These are phyloP conservation scores for Linanthus parryae DNA, from an alignment of 148 eudicot species.

Conservation along the genomic window DNA sequence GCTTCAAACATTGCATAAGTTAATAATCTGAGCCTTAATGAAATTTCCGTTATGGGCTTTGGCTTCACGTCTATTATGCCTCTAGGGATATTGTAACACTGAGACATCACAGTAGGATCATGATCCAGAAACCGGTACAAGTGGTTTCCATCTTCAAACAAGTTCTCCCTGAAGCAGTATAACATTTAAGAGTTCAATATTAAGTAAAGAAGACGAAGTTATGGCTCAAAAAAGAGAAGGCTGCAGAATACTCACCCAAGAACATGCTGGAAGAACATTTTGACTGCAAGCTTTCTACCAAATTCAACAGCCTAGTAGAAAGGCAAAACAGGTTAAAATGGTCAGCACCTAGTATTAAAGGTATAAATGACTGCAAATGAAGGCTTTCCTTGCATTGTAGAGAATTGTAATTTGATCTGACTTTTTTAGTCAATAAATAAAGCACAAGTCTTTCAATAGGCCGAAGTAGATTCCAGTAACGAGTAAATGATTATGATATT, in stretches of 20 bases:
- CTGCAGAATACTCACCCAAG: slow-evolving; percentile 28
- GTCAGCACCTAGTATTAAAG: too few species aligned
- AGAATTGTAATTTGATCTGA: too few species aligned
- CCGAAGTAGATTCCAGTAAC: too few species aligned
- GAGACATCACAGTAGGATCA: slow-evolving; percentile 37
- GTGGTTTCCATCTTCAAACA: slow-evolving; percentile 48
- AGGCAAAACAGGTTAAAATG: slow-evolving; percentile 1
- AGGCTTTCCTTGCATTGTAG: too few species aligned
- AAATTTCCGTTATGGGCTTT: slow-evolving; percentile 38
- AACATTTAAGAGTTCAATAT: slow-evolving; percentile 2
- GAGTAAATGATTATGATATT: too few species aligned
- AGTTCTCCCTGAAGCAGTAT: slow-evolving; percentile 25
- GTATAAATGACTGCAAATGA: too few species aligned
- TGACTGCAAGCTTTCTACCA: slow-evolving; percentile 41
- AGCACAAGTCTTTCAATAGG: too few species aligned
- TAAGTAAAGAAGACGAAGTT: not conserved
- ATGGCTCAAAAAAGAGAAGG: not conserved
- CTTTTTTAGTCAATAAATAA: too few species aligned
- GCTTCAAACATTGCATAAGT: slow-evolving; percentile 45
- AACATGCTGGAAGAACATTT: slow-evolving; percentile 44
- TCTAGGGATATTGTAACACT: slow-evolving; percentile 41
- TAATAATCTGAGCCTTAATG: slow-evolving; percentile 38
- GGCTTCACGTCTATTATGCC: slow-evolving; percentile 42
- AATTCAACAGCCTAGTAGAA: slow-evolving; percentile 39
- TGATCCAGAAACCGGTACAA: slow-evolving; percentile 48